Evolutionary conservation across 306 rosid genomes (phyloP).

Genomic region (Acacia crassicarpa): DNA sequence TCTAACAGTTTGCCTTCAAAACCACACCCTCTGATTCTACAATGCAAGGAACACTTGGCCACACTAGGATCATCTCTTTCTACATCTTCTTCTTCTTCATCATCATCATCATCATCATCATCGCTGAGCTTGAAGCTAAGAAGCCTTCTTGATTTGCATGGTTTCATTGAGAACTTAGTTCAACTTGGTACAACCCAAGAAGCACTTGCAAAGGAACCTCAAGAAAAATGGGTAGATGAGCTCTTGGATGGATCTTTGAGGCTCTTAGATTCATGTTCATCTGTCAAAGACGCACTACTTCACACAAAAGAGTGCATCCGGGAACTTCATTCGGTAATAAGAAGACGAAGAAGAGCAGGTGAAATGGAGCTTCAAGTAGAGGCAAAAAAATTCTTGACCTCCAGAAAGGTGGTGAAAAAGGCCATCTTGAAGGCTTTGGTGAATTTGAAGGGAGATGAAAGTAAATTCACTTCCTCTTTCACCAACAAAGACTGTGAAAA

Average conservation of each 20-base stretch:
- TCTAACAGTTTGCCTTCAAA: not conserved
- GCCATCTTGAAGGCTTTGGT: constrained; percentile 36
- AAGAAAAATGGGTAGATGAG: constrained; percentile 37
- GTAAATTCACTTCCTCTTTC: not conserved
- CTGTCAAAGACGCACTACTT: constrained; percentile 28
- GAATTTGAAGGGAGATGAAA: constrained; percentile 17
- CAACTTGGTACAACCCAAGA: constrained; percentile 32
- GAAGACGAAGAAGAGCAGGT: constrained; percentile 27
- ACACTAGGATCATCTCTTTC: not conserved
- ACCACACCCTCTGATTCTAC: not conserved
- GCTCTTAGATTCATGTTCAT: constrained; percentile 39
- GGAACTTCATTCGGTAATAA: constrained; percentile 31
- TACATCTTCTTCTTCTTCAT: not conserved
- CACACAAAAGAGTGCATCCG: constrained; percentile 38
- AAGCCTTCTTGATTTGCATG: constrained; percentile 32
- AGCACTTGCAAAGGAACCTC: constrained; percentile 23
- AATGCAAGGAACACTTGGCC: not conserved
- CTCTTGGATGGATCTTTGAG: constrained; percentile 39
- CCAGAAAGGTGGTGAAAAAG: constrained; percentile 38
- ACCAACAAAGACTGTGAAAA: not conserved
- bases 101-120: not conserved
- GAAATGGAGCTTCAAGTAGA: constrained; percentile 29
- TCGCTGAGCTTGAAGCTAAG: not conserved
- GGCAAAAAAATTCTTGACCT: constrained; percentile 34
- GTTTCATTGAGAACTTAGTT: constrained; percentile 28